Evolutionary conservation across 192 early-diverging fungal species (phyloP), one percentile per base, ranked within the genome.

Genomic region (Glomus cerebriforme): DNA sequence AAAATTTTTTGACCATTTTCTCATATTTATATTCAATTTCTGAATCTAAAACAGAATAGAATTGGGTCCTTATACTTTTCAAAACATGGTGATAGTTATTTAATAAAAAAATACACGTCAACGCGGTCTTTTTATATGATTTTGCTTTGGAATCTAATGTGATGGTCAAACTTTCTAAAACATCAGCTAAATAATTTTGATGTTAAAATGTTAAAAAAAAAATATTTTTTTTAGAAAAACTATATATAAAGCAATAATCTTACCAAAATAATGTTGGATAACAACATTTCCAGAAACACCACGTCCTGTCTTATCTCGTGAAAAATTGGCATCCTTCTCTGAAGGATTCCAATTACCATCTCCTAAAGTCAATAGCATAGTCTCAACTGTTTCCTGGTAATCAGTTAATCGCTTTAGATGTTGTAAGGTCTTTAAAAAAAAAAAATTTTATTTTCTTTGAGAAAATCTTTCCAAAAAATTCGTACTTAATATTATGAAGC

Each of bases 71-170:
- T 58, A 94, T 86, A 7, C 89, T 85, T 80, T 93, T 92, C 9
- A 88, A 79, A 37, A 94, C 90, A 79, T 93, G 92, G 73, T 94
- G 86, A 69, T 88, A 94, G 79, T 96, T 96, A 85, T 96, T 96
- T 31, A 96, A 84, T 49, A 95, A 79, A 79, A 96, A 96, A 26
- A 96, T 81, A 7, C 82, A 80, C 0, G 88, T 84, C 34, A 96
- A 78, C 0, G 91, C 84, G 17, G 88, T 85, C 72, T 92, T 90
- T 63, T 94, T 93, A 82, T 95, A 95, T 17, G 83, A 83, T 71
- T 87, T 90, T 19, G 94, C 83, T 82, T 94, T 95, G 7, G 60
- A 63, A 37, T 95, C 92, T 59, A 96, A 80, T 27, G 82, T 90
- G 7, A 81, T 81, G 17, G 83, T 78, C 71, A 96, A 83, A 7